Percentiles rank a stretch among this genome's conserved stretches.
phyloP scores from a whole-genome alignment of 78 protist genomes.

The Capsaspora owczarzaki region DNA sequence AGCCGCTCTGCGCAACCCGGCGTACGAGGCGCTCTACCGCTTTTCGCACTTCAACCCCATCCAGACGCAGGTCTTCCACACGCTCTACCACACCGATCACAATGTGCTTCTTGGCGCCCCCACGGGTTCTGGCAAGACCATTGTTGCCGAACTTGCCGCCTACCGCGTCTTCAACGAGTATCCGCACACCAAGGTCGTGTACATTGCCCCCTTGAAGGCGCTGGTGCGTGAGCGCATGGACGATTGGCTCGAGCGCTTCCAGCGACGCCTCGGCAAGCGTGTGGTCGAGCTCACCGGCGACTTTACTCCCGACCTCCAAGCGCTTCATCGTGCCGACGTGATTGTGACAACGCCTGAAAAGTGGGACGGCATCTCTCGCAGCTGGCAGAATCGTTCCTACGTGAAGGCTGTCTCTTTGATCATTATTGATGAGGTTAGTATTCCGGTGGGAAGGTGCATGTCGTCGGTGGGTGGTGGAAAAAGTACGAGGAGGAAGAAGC shows the following conservation, averaged over 20 bases:
- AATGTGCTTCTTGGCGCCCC: constrained; percentile 97
- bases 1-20: constrained; percentile 54
- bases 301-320: constrained; percentile 80
- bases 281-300: constrained; percentile 97
- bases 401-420: constrained; percentile 37
- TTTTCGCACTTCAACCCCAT: constrained; percentile 95
- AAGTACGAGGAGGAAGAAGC: no score
- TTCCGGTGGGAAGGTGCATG: neutral
- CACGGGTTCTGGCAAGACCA: constrained; percentile 97
- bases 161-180: constrained; percentile 48
- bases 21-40: constrained; percentile 43
- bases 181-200: constrained; percentile 72
- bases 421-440: constrained; percentile 29
- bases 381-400: constrained; percentile 84
- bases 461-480: no score
- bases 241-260: constrained; percentile 86
- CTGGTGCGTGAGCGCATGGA: constrained; percentile 95
- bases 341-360: constrained; percentile 98
- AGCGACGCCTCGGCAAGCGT: constrained; percentile 46
- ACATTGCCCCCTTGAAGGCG: constrained; percentile 99
- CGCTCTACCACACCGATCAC: constrained; percentile 85
- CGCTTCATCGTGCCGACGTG: constrained; percentile 78
- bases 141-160: constrained; percentile 94
- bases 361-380: constrained; percentile 95
- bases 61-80: constrained; percentile 93